Conservation (phyloP, 225 moss, liverwort and hornwort species). For the Lunularia cruciata region DNA sequence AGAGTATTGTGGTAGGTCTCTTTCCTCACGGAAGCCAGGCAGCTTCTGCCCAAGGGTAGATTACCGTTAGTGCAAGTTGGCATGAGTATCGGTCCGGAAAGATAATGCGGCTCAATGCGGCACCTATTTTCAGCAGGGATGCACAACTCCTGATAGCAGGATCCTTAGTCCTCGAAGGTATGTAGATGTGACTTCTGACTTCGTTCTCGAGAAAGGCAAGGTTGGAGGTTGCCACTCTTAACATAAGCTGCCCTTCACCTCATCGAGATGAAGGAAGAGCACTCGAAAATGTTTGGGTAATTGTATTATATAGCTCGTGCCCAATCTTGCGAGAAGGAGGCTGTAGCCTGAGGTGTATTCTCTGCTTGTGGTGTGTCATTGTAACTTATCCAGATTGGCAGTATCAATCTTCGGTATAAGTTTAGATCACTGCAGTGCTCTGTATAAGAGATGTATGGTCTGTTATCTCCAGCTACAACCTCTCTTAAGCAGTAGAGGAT, state of each 20-base stretch:
- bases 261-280: not conserved
- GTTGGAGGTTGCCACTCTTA: not conserved
- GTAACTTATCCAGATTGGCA: not conserved
- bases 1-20: slow-evolving; percentile 60
- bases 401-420: not conserved
- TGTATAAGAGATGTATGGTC: slow-evolving; percentile 7
- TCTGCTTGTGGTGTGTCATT: not conserved
- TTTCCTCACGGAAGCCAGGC: slow-evolving; percentile 52
- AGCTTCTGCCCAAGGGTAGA: slow-evolving; percentile 57
- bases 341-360: slow-evolving; percentile 5
- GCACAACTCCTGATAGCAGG: not conserved
- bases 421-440: not conserved
- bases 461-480: slow-evolving; percentile 9
- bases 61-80: not conserved
- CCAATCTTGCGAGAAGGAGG: slow-evolving; percentile 7
- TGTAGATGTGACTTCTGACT: not conserved
- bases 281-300: slow-evolving; percentile 4
- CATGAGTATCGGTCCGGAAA: not conserved
- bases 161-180: not conserved
- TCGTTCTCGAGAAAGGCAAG: not conserved
- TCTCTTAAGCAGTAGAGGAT: slow-evolving; percentile 10
- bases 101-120: not conserved
- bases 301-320: slow-evolving; percentile 24
- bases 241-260: not conserved
- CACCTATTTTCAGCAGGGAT: not conserved